phyloP scores from a whole-genome alignment of 352 stramenopile genomes.

The Pythium rishiriense region DNA sequence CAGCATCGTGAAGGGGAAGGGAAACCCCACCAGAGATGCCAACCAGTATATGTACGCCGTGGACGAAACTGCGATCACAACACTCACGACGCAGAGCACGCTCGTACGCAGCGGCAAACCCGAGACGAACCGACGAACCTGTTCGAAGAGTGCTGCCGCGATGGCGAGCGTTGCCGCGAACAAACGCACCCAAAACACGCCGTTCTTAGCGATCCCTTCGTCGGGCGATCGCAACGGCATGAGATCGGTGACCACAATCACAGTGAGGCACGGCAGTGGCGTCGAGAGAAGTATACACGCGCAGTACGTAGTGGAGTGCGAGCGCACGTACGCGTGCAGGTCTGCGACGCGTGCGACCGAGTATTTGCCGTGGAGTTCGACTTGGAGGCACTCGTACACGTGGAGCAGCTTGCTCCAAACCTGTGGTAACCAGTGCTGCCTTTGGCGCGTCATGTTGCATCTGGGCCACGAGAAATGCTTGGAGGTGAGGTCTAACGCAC shows the following conservation, averaged over 20 bases:
- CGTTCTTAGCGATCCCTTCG: not conserved
- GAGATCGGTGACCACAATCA: not conserved
- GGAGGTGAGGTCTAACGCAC: no score
- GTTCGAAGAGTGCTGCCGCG: not conserved
- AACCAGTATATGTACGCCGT: not conserved
- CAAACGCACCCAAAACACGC: constrained; percentile 4
- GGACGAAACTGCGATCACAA: not conserved
- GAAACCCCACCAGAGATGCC: not conserved
- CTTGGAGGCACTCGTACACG: not conserved
- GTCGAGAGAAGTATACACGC: not conserved
- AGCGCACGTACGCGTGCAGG: not conserved
- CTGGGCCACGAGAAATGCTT: no score
- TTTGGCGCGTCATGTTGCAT: no score
- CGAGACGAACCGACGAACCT: not conserved
- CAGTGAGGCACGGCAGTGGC: not conserved
- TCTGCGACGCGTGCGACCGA: constrained; percentile 3
- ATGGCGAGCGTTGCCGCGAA: not conserved
- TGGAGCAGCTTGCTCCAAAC: no score
- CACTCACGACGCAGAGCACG: not conserved
- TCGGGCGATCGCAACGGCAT: not conserved
- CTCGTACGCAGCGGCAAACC: not conserved
- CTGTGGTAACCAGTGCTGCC: no score
- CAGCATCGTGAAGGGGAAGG: constrained; percentile 16
- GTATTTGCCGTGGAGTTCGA: constrained; percentile 21
- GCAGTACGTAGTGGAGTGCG: not conserved